Base-by-base conservation (phyloP, 371 early-diverging fungal species). In the Mortierella sp. region DNA sequence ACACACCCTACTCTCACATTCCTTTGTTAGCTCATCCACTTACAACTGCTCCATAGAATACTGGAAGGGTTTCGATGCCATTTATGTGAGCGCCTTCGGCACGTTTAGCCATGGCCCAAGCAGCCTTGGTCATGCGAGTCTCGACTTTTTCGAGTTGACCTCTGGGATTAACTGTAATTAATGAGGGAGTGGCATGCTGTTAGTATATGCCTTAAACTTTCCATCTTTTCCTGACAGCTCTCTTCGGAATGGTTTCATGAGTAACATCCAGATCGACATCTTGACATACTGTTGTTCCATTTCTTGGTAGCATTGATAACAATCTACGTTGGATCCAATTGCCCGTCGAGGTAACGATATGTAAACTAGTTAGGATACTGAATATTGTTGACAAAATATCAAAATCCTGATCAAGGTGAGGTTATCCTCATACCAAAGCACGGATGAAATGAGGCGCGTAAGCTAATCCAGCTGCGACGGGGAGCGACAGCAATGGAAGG, bases 101-200 rank as follows among this genome's bases (percentile, higher is more conserved):
- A 62, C 83, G 82, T 70, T 83, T 83, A n/a, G 83, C 83, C 77
- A 74, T 82, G 17, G 61, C 64, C 64, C 63, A 82, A 1, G 68
- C 53, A 12, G 64, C 70, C 67, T 83, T 76, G 40, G 77, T 64
- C 83, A 83, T 83, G 37, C 57, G 61, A n/a, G 17, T 40, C 72
- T 83, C 73, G 19, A 68, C 47, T 55, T 64, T 81, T 10, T 81
- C 82, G 61, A 83, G 62, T 65, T 83, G 81, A n/a, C 73, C 77
- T 35, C 83, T 66, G 40, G 83, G 83, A 54, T 19, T 82, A 40
- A 83, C 76, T 78, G 54, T 40, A 10, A 3, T 28, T 60, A 13
- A 54, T 58, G 23, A 13, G 31, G 19, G 15, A 32, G 28, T 9
- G 9, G 13, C 7, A 10, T 19, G 12, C 9, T 12, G 3, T 60